phyloP scores from a whole-genome alignment of 371 early-diverging fungal species.

The Mucor sp. region DNA sequence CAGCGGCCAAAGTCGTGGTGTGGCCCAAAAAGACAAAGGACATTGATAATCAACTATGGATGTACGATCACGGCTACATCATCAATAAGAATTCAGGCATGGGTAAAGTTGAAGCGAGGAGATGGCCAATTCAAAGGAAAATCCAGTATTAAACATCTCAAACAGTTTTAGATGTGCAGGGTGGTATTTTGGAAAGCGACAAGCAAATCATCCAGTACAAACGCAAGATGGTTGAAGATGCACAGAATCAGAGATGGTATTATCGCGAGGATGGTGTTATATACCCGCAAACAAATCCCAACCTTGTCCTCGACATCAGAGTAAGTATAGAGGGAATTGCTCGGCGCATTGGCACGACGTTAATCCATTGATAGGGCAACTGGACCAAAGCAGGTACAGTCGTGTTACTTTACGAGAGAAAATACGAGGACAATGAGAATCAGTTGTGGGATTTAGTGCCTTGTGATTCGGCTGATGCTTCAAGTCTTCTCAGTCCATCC shows the following conservation, averaged over 20 bases:
- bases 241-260: slow-evolving; percentile 53
- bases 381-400: slow-evolving; percentile 48
- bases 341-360: not conserved
- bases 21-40: slow-evolving; percentile 41
- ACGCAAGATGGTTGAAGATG: slow-evolving; percentile 48
- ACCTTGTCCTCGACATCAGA: slow-evolving; percentile 48
- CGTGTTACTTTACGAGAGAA: slow-evolving; percentile 48
- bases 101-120: slow-evolving; percentile 14
- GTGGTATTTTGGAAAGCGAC: slow-evolving; percentile 44
- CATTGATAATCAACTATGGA: slow-evolving; percentile 39
- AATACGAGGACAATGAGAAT: slow-evolving; percentile 46
- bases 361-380: slow-evolving; percentile 48
- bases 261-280: slow-evolving; percentile 55
- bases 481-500: slow-evolving; percentile 1
- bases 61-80: slow-evolving; percentile 25
- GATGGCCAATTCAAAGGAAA: not conserved
- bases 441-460: slow-evolving; percentile 53
- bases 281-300: slow-evolving; percentile 48
- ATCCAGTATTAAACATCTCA: not conserved
- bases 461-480: not conserved
- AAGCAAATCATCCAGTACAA: slow-evolving; percentile 51
- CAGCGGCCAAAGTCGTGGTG: slow-evolving; percentile 42
- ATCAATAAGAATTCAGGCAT: slow-evolving; percentile 32
- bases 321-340: slow-evolving; percentile 21
- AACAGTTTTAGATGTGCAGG: slow-evolving; percentile 47